phyloP scores from a whole-genome alignment of 345 rosid species.

The Alliaria petiolata region DNA sequence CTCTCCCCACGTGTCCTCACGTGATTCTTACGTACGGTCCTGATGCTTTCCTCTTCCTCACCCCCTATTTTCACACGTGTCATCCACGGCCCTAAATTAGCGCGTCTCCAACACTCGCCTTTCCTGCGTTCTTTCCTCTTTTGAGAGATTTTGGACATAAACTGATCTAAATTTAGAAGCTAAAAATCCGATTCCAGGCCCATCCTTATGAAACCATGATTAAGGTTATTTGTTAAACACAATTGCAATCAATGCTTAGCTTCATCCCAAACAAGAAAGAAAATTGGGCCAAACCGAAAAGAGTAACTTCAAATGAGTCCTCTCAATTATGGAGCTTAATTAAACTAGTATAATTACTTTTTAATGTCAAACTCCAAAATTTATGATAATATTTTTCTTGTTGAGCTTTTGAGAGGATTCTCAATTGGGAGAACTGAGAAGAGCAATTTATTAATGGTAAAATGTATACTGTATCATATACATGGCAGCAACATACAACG shows the following conservation, averaged over 20 bases:
- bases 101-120: conserved; percentile 6
- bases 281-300: background rate
- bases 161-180: background rate
- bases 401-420: background rate
- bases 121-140: background rate
- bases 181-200: background rate
- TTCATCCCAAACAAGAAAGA: background rate
- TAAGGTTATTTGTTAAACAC: background rate
- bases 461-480: too few relatives aligned
- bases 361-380: background rate
- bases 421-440: background rate
- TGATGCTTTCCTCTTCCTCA: background rate
- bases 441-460: background rate
- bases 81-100: conserved; percentile 3
- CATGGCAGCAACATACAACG: conserved; percentile 16
- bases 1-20: conserved; percentile 61
- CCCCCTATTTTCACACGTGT: conserved; percentile 16
- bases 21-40: conserved; percentile 40
- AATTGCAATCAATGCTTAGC: background rate
- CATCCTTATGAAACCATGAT: background rate
- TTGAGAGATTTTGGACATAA: background rate
- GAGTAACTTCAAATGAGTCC: background rate
- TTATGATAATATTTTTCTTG: background rate
- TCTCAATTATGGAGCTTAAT: background rate
- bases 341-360: background rate